Conservation (phyloP, 768 basidiomycete genomes). For the Agaricus sinodeliciosus region DNA sequence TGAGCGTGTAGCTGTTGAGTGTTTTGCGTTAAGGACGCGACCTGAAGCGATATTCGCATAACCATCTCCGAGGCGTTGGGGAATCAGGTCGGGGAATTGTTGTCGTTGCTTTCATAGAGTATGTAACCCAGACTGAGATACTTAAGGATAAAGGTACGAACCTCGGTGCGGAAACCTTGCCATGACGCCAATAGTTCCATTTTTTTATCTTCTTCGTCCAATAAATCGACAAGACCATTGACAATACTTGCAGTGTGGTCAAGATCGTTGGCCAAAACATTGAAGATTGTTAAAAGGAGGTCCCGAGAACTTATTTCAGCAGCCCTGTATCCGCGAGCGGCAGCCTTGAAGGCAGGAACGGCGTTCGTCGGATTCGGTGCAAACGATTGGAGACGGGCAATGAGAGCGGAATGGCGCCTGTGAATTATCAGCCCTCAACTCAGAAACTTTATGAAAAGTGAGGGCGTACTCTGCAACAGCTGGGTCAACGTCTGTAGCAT, state of each 20-base stretch:
- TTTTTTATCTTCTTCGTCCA: constrained; percentile 85
- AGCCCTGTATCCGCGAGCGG: constrained; percentile 69
- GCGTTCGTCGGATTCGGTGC: constrained; percentile 54
- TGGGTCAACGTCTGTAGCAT: constrained; percentile 39
- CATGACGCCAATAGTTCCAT: constrained; percentile 67
- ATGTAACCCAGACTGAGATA: not conserved
- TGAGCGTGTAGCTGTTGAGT: constrained; percentile 55
- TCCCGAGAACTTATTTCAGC: constrained; percentile 80
- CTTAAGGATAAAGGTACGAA: constrained; percentile 20
- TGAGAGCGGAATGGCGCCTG: constrained; percentile 64
- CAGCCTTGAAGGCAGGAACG: constrained; percentile 58
- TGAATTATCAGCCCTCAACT: not conserved
- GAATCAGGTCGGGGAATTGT: constrained; percentile 76
- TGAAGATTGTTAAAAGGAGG: constrained; percentile 86
- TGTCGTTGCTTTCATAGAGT: constrained; percentile 56
- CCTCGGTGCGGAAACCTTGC: constrained; percentile 83
- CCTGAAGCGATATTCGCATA: constrained; percentile 80
- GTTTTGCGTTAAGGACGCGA: constrained; percentile 78
- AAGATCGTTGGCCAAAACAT: constrained; percentile 39
- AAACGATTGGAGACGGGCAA: constrained; percentile 53
- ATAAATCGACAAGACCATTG: constrained; percentile 64
- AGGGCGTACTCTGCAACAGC: constrained; percentile 44
- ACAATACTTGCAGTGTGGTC: constrained; percentile 74
- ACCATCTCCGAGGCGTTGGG: constrained; percentile 49
- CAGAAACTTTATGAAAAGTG: not conserved